A percentile compares a stretch with the other conserved stretches of the same genome.
Evolutionary conservation across 371 early-diverging fungal genomes (phyloP).

Genomic region (Mortierella sp.): DNA sequence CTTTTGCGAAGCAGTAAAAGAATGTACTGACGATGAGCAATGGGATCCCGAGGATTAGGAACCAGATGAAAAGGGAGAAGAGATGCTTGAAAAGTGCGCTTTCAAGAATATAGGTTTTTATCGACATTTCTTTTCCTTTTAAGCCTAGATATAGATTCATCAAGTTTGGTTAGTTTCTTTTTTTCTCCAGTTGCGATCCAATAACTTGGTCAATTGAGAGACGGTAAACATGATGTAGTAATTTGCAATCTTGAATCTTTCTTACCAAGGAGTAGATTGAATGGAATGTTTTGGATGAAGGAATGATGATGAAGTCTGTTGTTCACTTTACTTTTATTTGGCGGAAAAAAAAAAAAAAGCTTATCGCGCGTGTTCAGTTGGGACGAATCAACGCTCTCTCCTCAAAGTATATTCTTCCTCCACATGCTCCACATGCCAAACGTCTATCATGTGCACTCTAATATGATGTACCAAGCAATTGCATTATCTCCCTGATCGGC

Average conservation of each 20-base stretch:
- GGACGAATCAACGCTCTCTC: neutral
- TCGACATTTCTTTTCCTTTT: conserved; percentile 18
- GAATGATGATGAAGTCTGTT: too few relatives aligned
- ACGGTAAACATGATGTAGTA: too few relatives aligned
- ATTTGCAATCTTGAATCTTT: too few relatives aligned
- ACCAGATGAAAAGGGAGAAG: conserved; percentile 32
- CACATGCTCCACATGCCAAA: neutral
- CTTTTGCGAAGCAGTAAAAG: conserved; percentile 34
- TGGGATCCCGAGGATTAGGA: conserved; percentile 27
- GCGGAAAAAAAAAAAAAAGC: neutral
- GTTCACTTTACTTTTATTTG: too few relatives aligned
- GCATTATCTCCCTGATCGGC: too few relatives aligned
- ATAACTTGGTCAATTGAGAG: neutral
- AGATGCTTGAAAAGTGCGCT: conserved; percentile 18
- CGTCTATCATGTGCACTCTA: neutral
- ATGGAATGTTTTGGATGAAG: too few relatives aligned
- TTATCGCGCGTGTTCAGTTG: neutral
- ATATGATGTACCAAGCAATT: neutral
- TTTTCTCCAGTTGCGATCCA: neutral
- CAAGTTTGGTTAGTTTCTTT: neutral
- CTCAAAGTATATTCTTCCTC: neutral
- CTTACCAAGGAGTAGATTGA: too few relatives aligned
- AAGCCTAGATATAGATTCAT: too few relatives aligned
- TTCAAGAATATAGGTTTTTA: conserved; percentile 18
- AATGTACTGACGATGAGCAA: conserved; percentile 9